Base-by-base conservation (phyloP, 2,329 filamentous ascomycete genomes). In the Ophiocordyceps unilateralis region DNA sequence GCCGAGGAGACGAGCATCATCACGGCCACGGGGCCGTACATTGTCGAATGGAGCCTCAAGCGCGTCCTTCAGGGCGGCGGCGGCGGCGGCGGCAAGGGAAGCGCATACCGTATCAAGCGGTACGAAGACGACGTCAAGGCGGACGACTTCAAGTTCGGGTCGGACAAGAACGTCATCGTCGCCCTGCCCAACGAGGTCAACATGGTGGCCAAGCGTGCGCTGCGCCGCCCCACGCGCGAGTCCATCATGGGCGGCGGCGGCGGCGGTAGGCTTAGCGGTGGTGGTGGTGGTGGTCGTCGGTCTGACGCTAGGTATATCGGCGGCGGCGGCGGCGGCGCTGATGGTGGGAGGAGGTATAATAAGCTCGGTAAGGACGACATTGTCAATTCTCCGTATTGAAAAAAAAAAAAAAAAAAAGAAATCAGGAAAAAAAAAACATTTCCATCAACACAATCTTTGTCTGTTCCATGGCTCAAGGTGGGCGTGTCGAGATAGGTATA, bases 81-180 rank as follows among this genome's bases (percentile, higher is more conserved):
- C 62, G 28, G 71, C 20, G 85, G 84, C 42, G 74, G 74, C 49
- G 91, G 88, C 62, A 26, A 26, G 24, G 24, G 24, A 8, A 4
- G 91, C 46, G 82, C 89, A 0, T 98, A 98, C 66, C 83, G 80
- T 52, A 96, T 98, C 70, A 95, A 96, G 70, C 81, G 91, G 15
- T 98, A 98, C 58, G 74, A 78, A 1, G 91, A 98, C 55, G 83
- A 93, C 49, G 87, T 98, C 57, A 95, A 93, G 70, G 91, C 91
- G 4, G 91, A 98, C 60, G 93, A 98, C 60, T 98, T 98, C 77
- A 87, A 91, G 55, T 98, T 87, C 55, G 89, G 89, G 40, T 88
- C 81, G 5, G 91, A 98, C 62, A 93, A 94, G 74, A 95, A 95
- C 55, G 86, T 98, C 53, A 94, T 98, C 55, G 89, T 98, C 30